phyloP scores from a whole-genome alignment of 2,329 filamentous ascomycete species.

The Xylariaceae sp. region DNA sequence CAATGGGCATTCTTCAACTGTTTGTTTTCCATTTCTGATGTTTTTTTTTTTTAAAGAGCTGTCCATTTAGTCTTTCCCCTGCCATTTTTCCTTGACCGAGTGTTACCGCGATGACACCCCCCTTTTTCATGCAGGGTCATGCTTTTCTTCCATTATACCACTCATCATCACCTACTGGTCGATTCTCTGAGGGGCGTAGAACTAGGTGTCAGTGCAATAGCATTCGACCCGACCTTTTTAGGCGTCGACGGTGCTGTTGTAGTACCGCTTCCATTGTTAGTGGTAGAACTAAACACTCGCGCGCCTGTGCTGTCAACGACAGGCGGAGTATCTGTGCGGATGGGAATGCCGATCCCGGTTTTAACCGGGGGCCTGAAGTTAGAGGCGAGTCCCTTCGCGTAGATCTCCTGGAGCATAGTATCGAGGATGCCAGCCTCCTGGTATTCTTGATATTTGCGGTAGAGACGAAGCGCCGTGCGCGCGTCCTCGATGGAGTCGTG shows the following conservation, averaged over 20 bases:
- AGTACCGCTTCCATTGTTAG: slow-evolving; percentile 1
- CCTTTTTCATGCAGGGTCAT: too few relatives aligned
- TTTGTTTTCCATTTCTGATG: too few relatives aligned
- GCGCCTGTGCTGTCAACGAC: slow-evolving; percentile 11
- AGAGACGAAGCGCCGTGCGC: slow-evolving; percentile 81
- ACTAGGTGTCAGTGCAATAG: slow-evolving; percentile 16
- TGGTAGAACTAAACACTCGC: background rate
- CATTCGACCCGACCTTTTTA: slow-evolving; percentile 13
- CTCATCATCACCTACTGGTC: background rate
- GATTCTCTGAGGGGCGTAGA: slow-evolving; percentile 20
- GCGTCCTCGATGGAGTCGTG: slow-evolving; percentile 97
- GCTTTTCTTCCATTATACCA: background rate
- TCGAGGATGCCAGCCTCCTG: slow-evolving; percentile 78
- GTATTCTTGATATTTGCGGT: slow-evolving; percentile 84
- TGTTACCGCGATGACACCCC: too few relatives aligned
- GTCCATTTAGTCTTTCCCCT: too few relatives aligned
- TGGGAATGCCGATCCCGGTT: slow-evolving; percentile 12
- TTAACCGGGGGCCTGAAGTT: slow-evolving; percentile 51
- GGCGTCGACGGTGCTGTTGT: slow-evolving; percentile 19
- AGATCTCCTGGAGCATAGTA: slow-evolving; percentile 81
- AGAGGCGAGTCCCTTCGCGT: slow-evolving; percentile 56
- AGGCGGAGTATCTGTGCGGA: slow-evolving; percentile 28
- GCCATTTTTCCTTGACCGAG: too few relatives aligned
- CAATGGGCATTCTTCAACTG: too few relatives aligned
- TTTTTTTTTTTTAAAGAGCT: too few relatives aligned